phyloP scores from a whole-genome alignment of 306 rosid genomes.

The Glycine latifolia region DNA sequence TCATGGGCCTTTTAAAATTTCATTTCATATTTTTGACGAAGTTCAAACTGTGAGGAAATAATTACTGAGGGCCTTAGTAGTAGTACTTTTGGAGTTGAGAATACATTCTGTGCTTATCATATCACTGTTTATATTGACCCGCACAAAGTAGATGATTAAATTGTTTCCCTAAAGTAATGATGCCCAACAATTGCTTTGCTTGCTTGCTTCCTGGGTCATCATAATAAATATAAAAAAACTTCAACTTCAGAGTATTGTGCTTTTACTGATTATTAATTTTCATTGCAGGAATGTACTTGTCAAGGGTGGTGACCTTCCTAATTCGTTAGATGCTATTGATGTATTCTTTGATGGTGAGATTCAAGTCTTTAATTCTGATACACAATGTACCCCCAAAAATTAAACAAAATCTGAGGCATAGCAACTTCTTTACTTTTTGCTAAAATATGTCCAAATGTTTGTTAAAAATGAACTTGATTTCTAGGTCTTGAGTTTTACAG shows the following conservation, averaged over 20 bases:
- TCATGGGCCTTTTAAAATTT: not conserved
- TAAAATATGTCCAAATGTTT: constrained; percentile 38
- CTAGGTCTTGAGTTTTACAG: constrained; percentile 61
- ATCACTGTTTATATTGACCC: too few relatives aligned
- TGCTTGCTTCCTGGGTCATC: too few relatives aligned
- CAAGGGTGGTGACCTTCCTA: constrained; percentile 96
- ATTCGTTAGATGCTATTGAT: constrained; percentile 84
- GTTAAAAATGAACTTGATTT: constrained; percentile 44
- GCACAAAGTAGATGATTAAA: too few relatives aligned
- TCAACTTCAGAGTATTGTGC: constrained; percentile 15
- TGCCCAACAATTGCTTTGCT: too few relatives aligned
- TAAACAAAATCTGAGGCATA: constrained; percentile 32
- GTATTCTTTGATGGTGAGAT: constrained; percentile 82
- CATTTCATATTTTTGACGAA: constrained; percentile 3
- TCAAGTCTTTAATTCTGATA: constrained; percentile 32
- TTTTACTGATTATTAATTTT: constrained; percentile 34
- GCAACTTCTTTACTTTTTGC: not conserved
- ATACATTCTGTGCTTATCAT: too few relatives aligned
- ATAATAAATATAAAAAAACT: not conserved
- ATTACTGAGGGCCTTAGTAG: too few relatives aligned
- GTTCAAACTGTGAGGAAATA: constrained; percentile 5
- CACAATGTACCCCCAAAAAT: not conserved
- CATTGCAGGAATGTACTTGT: constrained; percentile 83
- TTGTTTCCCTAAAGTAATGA: too few relatives aligned
- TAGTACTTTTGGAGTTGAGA: too few relatives aligned